Percentiles rank a stretch among this genome's conserved stretches.
Evolutionary conservation across 2,329 filamentous ascomycete genomes (phyloP).

Genomic region (Diaporthe batatas): DNA sequence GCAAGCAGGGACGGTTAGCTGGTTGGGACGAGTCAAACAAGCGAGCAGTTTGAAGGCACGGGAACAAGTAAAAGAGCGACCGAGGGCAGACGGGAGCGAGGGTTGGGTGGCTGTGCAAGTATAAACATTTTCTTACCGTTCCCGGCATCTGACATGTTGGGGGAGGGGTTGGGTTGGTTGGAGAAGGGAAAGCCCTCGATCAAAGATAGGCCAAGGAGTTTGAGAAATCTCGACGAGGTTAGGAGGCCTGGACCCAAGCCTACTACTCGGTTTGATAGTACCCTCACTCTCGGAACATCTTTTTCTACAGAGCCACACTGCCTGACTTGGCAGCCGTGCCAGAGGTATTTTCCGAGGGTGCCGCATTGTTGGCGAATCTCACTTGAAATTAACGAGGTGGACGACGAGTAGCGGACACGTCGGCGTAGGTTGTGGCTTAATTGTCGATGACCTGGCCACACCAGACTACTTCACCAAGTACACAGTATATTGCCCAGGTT

Average conservation of each 20-base stretch:
- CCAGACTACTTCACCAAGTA: not conserved
- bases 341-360: not conserved
- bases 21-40: slow-evolving; percentile 24
- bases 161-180: slow-evolving; percentile 9
- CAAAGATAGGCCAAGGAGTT: slow-evolving; percentile 22
- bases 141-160: slow-evolving; percentile 13
- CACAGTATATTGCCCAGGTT: slow-evolving; percentile 6
- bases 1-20: not conserved
- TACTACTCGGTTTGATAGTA: slow-evolving; percentile 13
- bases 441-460: slow-evolving; percentile 1
- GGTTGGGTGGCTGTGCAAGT: slow-evolving; percentile 27
- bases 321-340: slow-evolving; percentile 24
- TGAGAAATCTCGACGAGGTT: slow-evolving; percentile 21
- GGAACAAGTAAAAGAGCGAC: not conserved
- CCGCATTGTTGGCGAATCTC: slow-evolving; percentile 22
- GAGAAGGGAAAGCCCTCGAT: slow-evolving; percentile 17
- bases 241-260: slow-evolving; percentile 10
- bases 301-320: slow-evolving; percentile 1
- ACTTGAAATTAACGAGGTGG: slow-evolving; percentile 29
- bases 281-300: not conserved
- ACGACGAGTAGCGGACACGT: slow-evolving; percentile 2
- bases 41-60: slow-evolving; percentile 24
- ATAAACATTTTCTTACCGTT: slow-evolving; percentile 8
- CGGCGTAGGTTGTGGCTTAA: slow-evolving; percentile 21
- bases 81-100: not conserved